Evolutionary conservation across 805 yeast species (phyloP).

Genomic region (Blastobotrys muscicola): DNA sequence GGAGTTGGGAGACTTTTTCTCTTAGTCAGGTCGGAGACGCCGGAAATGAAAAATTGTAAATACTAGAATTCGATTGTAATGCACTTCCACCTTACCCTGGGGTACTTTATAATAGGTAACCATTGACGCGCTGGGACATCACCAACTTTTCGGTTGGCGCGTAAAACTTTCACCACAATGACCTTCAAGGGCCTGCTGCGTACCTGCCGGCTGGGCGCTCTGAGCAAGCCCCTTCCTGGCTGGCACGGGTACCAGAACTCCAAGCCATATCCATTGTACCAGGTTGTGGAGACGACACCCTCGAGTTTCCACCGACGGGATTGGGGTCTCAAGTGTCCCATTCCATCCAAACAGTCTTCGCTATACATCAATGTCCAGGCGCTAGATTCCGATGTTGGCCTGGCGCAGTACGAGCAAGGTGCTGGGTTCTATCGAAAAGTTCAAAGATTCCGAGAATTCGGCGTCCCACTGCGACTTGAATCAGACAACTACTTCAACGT

Average conservation of each 20-base stretch:
- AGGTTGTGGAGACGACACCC: constrained; percentile 24
- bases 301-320: constrained; percentile 26
- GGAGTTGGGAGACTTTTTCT: constrained; percentile 75
- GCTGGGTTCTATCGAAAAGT: constrained; percentile 20
- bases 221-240: constrained; percentile 2
- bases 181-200: constrained; percentile 1
- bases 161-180: background rate
- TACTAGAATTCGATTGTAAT: too few relatives aligned
- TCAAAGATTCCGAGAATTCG: constrained; percentile 23
- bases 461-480: constrained; percentile 18
- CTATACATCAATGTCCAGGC: constrained; percentile 18
- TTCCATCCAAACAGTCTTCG: constrained; percentile 21
- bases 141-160: background rate
- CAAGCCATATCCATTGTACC: constrained; percentile 19
- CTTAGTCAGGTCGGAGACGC: too few relatives aligned
- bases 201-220: constrained; percentile 3
- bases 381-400: constrained; percentile 22
- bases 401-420: constrained; percentile 22
- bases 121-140: background rate
- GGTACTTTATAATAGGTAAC: too few relatives aligned
- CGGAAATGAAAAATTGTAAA: too few relatives aligned
- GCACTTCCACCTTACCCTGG: too few relatives aligned
- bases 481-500: too few relatives aligned
- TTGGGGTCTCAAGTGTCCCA: constrained; percentile 29
- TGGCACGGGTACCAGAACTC: background rate